Percentiles rank a stretch among this genome's conserved stretches.
phyloP scores from a whole-genome alignment of 306 rosid genomes.

The Prunus mume region DNA sequence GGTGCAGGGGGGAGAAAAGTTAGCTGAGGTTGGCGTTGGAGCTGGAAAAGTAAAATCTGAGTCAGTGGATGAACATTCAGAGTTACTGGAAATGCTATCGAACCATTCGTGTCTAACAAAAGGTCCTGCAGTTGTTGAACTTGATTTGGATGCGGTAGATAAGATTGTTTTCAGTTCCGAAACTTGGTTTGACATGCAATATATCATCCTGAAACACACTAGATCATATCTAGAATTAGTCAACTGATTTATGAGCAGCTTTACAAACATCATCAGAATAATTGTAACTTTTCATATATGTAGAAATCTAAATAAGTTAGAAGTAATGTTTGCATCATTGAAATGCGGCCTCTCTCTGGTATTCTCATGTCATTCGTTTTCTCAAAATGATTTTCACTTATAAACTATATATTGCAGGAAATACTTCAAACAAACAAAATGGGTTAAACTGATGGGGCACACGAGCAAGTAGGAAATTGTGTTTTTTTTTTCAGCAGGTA shows the following conservation, averaged over 20 bases:
- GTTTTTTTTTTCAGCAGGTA: no score
- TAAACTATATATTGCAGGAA: not conserved
- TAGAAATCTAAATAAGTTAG: conserved; percentile 1
- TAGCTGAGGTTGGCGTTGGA: conserved; percentile 41
- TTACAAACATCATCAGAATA: conserved; percentile 13
- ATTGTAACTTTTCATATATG: conserved; percentile 20
- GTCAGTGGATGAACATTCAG: conserved; percentile 73
- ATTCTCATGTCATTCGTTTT: not conserved
- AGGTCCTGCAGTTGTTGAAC: conserved; percentile 59
- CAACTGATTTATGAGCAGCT: conserved; percentile 34
- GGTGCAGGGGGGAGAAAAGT: conserved; percentile 33
- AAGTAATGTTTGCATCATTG: not conserved
- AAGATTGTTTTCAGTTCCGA: conserved; percentile 69
- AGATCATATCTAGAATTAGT: conserved; percentile 69
- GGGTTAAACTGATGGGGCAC: no score
- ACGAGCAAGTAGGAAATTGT: no score
- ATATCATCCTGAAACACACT: conserved; percentile 97
- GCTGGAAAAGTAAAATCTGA: conserved; percentile 75
- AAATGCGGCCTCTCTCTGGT: not conserved
- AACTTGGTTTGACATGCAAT: conserved; percentile 80
- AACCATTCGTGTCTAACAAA: conserved; percentile 44
- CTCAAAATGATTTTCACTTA: not conserved
- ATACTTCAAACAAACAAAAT: no score
- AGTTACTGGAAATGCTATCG: conserved; percentile 65
- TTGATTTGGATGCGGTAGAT: conserved; percentile 62